These are phyloP conservation scores for Microthyrium microscopicum DNA, from an alignment of 2,329 filamentous ascomycete genomes.

Conservation along the genomic window DNA sequence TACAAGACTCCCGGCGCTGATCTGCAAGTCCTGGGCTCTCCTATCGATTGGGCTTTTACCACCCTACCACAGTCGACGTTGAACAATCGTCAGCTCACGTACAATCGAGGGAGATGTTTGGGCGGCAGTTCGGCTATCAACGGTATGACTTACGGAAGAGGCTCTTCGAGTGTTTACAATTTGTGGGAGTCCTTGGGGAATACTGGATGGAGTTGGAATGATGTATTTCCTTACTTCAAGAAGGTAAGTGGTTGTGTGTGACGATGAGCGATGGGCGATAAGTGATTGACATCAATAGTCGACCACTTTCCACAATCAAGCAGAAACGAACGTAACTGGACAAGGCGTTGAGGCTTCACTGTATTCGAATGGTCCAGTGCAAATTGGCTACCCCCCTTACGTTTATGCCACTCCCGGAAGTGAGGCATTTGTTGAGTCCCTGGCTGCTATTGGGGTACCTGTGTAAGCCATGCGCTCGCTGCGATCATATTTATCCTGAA, in stretches of 20 bases:
- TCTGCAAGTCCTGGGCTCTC: background rate
- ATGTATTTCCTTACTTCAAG: conserved; percentile 16
- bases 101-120: conserved; percentile 8
- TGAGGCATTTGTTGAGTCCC: no score
- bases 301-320: background rate
- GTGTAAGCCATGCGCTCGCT: no score
- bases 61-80: background rate
- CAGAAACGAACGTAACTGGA: background rate
- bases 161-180: conserved; percentile 25
- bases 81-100: background rate
- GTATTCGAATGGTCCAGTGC: background rate
- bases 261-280: background rate
- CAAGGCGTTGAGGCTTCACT: background rate
- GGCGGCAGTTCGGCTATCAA: conserved; percentile 23
- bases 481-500: no score
- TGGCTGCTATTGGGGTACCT: no score
- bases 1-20: background rate
- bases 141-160: conserved; percentile 23
- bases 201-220: conserved; percentile 40
- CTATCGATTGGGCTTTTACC: background rate
- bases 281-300: background rate
- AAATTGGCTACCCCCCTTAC: background rate
- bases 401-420: background rate
- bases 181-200: conserved; percentile 30
- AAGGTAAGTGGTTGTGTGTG: conserved; percentile 13